A percentile compares a stretch with the other conserved stretches of the same genome.
These are phyloP conservation scores for Exophiala xenobiotica DNA, from an alignment of 2,329 filamentous ascomycete species.

Conservation along the genomic window DNA sequence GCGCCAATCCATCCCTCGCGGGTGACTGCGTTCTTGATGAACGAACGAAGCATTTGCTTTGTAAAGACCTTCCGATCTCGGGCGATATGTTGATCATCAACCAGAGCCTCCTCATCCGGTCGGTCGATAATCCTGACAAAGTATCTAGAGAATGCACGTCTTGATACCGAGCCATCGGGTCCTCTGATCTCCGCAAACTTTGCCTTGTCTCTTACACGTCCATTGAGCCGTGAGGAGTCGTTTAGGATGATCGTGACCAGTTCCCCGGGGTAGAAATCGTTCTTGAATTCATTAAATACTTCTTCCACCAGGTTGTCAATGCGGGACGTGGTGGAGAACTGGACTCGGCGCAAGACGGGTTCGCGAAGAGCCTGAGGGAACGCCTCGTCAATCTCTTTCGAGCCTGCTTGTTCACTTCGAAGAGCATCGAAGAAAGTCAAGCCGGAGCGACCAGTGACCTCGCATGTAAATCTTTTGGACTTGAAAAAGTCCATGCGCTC, in stretches of 20 bases:
- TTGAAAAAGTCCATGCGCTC: conserved; percentile 50
- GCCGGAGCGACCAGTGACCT: conserved; percentile 89
- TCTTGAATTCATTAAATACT: conserved; percentile 65
- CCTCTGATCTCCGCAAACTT: conserved; percentile 62
- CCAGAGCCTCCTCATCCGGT: conserved; percentile 72
- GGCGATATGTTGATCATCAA: conserved; percentile 77
- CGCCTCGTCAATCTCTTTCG: conserved; percentile 82
- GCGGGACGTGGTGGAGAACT: conserved; percentile 83
- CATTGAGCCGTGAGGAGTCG: conserved; percentile 63
- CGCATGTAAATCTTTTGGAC: conserved; percentile 80
- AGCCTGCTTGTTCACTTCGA: conserved; percentile 73
- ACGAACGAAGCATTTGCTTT: conserved; percentile 88
- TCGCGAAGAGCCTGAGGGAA: conserved; percentile 91
- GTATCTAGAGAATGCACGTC: conserved; percentile 72
- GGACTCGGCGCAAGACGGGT: conserved; percentile 84
- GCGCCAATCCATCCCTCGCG: conserved; percentile 94
- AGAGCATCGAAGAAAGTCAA: conserved; percentile 91
- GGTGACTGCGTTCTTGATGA: conserved; percentile 91
- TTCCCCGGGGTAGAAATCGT: conserved; percentile 88
- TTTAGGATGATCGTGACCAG: conserved; percentile 70
- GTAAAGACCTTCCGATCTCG: conserved; percentile 91
- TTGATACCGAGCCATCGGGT: conserved; percentile 67
- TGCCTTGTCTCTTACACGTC: conserved; percentile 80
- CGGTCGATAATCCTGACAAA: conserved; percentile 72
- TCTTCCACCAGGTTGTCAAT: conserved; percentile 70